Conservation (phyloP, 2,329 filamentous ascomycete species). For the Aspergillus pseudoviridinutans region DNA sequence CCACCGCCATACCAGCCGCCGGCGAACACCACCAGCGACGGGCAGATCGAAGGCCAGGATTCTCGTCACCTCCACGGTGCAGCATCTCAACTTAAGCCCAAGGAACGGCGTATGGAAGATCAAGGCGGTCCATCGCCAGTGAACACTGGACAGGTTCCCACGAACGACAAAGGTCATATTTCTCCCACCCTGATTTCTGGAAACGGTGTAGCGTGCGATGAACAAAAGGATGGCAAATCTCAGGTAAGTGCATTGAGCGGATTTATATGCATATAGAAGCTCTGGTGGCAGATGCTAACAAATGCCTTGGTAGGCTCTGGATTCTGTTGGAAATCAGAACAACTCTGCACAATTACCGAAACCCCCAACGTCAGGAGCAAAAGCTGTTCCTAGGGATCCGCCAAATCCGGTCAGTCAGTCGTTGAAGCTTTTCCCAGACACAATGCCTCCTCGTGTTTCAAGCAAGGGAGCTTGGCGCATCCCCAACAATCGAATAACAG, state of each 20-base stretch:
- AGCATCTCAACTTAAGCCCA: background rate
- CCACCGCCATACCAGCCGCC: slow-evolving; percentile 18
- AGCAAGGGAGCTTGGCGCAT: slow-evolving; percentile 25
- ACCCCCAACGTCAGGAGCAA: slow-evolving; percentile 5
- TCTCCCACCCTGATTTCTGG: background rate
- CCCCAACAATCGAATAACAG: slow-evolving; percentile 12
- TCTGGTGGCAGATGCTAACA: background rate
- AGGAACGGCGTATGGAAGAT: background rate
- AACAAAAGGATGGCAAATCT: background rate
- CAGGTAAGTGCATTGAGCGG: background rate
- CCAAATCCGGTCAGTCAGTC: slow-evolving; percentile 14
- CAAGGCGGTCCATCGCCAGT: background rate
- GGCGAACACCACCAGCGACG: background rate
- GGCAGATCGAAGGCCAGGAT: background rate
- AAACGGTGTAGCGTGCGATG: background rate
- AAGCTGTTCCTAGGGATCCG: slow-evolving; percentile 7
- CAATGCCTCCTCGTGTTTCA: slow-evolving; percentile 28
- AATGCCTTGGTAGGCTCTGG: background rate
- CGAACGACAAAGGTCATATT: background rate
- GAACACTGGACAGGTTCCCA: background rate
- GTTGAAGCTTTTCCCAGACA: slow-evolving; percentile 33
- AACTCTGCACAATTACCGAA: background rate
- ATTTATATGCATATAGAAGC: background rate
- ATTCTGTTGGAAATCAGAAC: background rate
- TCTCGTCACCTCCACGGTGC: background rate